These are phyloP conservation scores for Croton laevigatus DNA, from an alignment of 441 rosid genomes.

Conservation along the genomic window DNA sequence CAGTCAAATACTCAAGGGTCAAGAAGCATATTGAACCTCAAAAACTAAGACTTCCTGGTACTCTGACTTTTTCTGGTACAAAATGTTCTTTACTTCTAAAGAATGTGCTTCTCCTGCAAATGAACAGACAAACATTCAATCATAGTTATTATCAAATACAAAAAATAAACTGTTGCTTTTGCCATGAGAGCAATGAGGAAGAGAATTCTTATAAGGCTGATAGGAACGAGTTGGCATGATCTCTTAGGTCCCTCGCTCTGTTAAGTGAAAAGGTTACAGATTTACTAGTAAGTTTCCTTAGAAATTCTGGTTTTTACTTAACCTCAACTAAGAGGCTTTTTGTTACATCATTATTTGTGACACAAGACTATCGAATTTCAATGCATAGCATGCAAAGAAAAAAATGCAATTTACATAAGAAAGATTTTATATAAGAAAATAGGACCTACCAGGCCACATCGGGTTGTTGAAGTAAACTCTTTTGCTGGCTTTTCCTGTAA, in stretches of 20 bases:
- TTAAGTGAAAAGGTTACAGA: not conserved
- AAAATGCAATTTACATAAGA: not conserved
- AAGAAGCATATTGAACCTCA: constrained; percentile 49
- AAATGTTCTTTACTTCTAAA: constrained; percentile 65
- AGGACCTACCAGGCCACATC: constrained; percentile 89
- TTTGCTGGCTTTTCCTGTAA: constrained; percentile 52
- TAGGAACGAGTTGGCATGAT: not conserved
- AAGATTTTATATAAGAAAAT: not conserved
- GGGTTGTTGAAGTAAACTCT: constrained; percentile 81
- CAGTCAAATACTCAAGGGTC: constrained; percentile 13
- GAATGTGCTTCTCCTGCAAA: constrained; percentile 94
- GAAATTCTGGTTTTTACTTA: not conserved
- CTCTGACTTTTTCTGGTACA: constrained; percentile 71
- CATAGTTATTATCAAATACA: not conserved
- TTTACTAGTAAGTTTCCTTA: not conserved
- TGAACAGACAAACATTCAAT: constrained; percentile 15
- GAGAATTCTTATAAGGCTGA: not conserved
- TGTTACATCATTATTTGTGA: not conserved
- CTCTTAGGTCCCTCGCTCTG: not conserved
- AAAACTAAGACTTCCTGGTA: constrained; percentile 92
- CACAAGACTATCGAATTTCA: not conserved
- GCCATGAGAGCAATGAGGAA: not conserved
- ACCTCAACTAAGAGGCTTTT: not conserved
- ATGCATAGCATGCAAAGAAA: not conserved
- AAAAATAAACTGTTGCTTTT: not conserved